Conservation (phyloP, 2,329 filamentous ascomycete species). For the Sodiomyces alkalinus region DNA sequence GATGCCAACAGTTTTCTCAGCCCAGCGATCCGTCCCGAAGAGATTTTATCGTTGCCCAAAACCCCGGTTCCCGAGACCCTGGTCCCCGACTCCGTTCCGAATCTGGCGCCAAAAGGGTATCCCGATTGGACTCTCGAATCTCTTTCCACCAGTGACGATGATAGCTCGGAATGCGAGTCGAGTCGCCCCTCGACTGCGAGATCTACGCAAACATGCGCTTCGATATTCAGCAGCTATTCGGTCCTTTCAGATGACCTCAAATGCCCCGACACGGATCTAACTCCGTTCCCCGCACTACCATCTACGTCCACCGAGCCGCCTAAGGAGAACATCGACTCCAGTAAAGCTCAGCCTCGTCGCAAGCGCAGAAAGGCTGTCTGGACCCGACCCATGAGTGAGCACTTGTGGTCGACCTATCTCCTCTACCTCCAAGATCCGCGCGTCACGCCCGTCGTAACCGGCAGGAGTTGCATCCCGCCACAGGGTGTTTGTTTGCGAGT, state of each 20-base stretch:
- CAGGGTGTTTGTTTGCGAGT: slow-evolving; percentile 50
- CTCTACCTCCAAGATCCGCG: slow-evolving; percentile 52
- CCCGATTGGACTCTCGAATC: slow-evolving; percentile 46
- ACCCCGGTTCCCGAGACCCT: slow-evolving; percentile 37
- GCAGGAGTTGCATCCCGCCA: slow-evolving; percentile 48
- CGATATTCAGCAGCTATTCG: slow-evolving; percentile 41
- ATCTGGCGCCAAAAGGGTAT: slow-evolving; percentile 29
- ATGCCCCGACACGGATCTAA: slow-evolving; percentile 33
- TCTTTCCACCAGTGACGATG: slow-evolving; percentile 33
- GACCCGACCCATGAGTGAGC: slow-evolving; percentile 50
- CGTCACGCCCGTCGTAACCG: slow-evolving; percentile 49
- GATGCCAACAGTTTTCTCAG: slow-evolving; percentile 21
- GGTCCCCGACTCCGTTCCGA: slow-evolving; percentile 28
- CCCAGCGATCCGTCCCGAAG: too few species aligned
- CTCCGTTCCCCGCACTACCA: slow-evolving; percentile 16
- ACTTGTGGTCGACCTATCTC: slow-evolving; percentile 50
- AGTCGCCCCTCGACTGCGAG: slow-evolving; percentile 44
- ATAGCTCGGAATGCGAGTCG: slow-evolving; percentile 40
- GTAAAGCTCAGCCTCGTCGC: slow-evolving; percentile 6
- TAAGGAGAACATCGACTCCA: too few species aligned
- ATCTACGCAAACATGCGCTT: slow-evolving; percentile 42
- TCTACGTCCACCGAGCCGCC: slow-evolving; percentile 2
- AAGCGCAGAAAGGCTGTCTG: slow-evolving; percentile 38
- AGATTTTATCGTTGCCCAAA: slow-evolving; percentile 45
- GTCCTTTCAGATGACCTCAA: slow-evolving; percentile 39